Evolutionary conservation across 768 basidiomycete genomes (phyloP), one percentile per base, ranked within the genome.

Genomic region (Russula sp.): DNA sequence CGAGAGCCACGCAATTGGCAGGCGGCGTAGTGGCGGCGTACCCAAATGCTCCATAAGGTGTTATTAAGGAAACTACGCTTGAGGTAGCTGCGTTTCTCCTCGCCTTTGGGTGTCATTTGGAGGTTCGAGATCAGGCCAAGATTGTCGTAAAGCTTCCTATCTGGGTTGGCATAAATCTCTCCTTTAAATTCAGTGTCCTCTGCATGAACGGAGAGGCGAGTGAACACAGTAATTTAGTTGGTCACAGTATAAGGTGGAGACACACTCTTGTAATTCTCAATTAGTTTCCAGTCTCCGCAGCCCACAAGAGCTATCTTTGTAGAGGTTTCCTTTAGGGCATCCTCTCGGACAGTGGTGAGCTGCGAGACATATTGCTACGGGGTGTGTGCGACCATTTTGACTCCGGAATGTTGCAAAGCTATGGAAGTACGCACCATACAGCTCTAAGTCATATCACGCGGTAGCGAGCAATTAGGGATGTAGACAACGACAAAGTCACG

Each of bases 291-390:
- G 22, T 68, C 58, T 13, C 67, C 67, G 16, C 67, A 68, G 8
- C 67, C 67, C 16, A 68, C 55, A 10, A 68, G 28, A 16, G 48
- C 52, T 1, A 68, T 56, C 34, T 62, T 59, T 20, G 55, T 36
- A 42, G 40, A 42, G 9, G 65, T 61, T 14, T 38, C 61, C n/a
- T 63, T 55, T 26, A 68, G 57, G 18, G 65, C 52, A 13, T 66
- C 67, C 18, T 59, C 28, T 10, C 57, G 53, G 5, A 68, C 65
- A 10, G 60, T 59, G 18, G 67, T 28, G 20, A 68, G 56, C 32
- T 62, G 64, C 16, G 65, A 20, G 26, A 68, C 61, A 32, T 62
- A 68, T 68, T 68, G 67, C 67, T 68, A n/a, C 8, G 5, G n/a
- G 2, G 26, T 24, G 42, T 36, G 46, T 26, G 18, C 26, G 26